Base-by-base conservation (phyloP, 768 basidiomycete species). In the Coprinellus aureogranulatus region DNA sequence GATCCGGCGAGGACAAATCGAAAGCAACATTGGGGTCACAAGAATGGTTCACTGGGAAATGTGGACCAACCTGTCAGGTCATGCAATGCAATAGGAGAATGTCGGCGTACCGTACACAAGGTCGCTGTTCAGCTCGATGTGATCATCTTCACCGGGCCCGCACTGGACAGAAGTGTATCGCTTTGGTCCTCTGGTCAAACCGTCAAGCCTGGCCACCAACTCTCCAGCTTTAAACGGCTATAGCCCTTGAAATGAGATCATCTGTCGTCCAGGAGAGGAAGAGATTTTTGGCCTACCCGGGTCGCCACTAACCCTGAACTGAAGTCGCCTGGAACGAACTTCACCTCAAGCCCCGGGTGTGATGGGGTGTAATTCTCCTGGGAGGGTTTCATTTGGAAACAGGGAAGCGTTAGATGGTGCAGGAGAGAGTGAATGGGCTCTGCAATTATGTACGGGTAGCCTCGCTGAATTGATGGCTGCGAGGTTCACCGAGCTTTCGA, bases 11-110 rank as follows among this genome's bases (percentile, higher is more conserved):
- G 27, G 78, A 75, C 4, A 87, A 65, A 63, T 86, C 80, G 64
- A 86, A 80, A 1, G 74, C 80, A 49, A 78, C 72, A 55, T 82
- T 85, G 3, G 85, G 85, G 18, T 80, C 77, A 70, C 86, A 88
- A 12, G 83, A 85, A 65, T 86, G 84, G 65, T 86, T 85, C 59
- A 82, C 82, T 83, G 28, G 23, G 25, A 31, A 31, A 31, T 30
- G 2, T 3, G 25, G 28, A 18, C 37, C 4, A 37, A 10, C 3
- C 2, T 53, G 23, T 39, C 10, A 9, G 37, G 9, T 18, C 10
- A 18, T 39, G 18, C 18, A 9, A 39, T 9, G 37, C 37, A 39
- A 18, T 39, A 9, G 18, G 6, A 16, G 2, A 9, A 27, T 11
- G 23, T 40, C 14, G 20, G 41, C 79, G 64, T 65, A 82, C 84